These are phyloP conservation scores for Ceratobasidium sp. DNA, from an alignment of 1,284 basidiomycete species.

Conservation along the genomic window DNA sequence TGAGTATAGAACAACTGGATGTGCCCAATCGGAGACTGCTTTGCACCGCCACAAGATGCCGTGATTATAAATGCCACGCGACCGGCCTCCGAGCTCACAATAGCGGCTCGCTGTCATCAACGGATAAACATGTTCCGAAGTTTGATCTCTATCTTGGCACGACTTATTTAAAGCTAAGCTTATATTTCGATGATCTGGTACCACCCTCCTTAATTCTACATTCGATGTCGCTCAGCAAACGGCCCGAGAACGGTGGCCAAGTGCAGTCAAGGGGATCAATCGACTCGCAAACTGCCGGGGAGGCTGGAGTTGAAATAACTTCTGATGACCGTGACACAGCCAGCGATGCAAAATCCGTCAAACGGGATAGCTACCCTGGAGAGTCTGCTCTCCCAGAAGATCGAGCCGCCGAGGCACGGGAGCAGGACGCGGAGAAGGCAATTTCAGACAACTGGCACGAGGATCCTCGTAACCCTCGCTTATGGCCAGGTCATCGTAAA, in stretches of 20 bases:
- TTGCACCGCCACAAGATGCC: background rate
- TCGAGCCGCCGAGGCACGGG: conserved; percentile 63
- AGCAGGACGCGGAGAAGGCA: conserved; percentile 51
- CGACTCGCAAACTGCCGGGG: conserved; percentile 19
- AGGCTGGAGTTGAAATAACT: background rate
- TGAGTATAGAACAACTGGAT: background rate
- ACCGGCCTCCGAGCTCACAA: conserved; percentile 42
- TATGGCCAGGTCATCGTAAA: conserved; percentile 73
- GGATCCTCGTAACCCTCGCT: conserved; percentile 74
- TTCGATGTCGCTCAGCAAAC: conserved; percentile 17
- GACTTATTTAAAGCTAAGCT: background rate
- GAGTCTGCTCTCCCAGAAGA: conserved; percentile 65
- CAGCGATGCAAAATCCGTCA: too few species aligned
- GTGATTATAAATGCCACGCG: conserved; percentile 32
- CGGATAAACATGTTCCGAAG: conserved; percentile 31
- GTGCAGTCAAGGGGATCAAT: conserved; percentile 6
- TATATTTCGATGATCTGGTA: background rate
- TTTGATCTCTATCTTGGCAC: conserved; percentile 30
- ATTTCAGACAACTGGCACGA: conserved; percentile 64
- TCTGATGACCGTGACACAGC: background rate
- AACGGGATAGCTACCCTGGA: conserved; percentile 35
- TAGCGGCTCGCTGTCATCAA: conserved; percentile 5
- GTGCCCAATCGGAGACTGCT: background rate
- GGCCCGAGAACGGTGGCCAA: background rate
- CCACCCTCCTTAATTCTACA: background rate